phyloP scores from a whole-genome alignment of 371 early-diverging fungal species.

The Syncephalastrum racemosum region DNA sequence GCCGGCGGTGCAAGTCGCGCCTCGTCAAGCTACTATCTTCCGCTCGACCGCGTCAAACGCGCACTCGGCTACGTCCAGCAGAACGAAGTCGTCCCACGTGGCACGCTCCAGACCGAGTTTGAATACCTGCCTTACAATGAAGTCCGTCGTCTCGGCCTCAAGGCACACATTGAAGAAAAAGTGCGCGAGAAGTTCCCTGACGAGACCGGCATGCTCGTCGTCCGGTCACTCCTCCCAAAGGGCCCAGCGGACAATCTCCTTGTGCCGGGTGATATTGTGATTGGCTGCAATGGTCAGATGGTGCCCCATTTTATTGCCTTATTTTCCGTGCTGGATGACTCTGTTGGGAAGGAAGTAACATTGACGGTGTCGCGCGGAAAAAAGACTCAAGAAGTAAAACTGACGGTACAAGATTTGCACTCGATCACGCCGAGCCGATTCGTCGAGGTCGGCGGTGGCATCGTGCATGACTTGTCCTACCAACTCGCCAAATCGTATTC shows the following conservation, averaged over 20 bases:
- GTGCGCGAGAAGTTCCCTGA: conserved; percentile 39
- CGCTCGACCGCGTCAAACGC: conserved; percentile 67
- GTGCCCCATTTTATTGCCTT: conserved; percentile 70
- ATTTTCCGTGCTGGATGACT: conserved; percentile 65
- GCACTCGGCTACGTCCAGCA: conserved; percentile 61
- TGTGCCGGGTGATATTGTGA: conserved; percentile 75
- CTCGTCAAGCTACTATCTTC: conserved; percentile 63
- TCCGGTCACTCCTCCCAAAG: conserved; percentile 64
- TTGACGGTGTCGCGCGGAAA: conserved; percentile 74
- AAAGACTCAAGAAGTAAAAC: conserved; percentile 43
- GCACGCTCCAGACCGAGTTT: conserved; percentile 76
- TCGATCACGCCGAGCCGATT: conserved; percentile 67
- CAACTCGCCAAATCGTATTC: conserved; percentile 81
- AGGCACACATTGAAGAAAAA: conserved; percentile 53
- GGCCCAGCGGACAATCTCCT: conserved; percentile 67
- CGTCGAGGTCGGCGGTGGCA: conserved; percentile 86
- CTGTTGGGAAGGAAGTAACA: conserved; percentile 57
- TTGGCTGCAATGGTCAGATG: conserved; percentile 58
- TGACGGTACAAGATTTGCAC: conserved; percentile 80
- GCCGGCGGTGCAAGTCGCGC: conserved; percentile 63
- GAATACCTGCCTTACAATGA: conserved; percentile 64
- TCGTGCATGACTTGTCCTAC: conserved; percentile 81
- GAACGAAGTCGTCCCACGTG: conserved; percentile 64
- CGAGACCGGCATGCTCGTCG: conserved; percentile 68
- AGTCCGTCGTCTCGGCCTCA: conserved; percentile 58